Base-by-base conservation (phyloP, 2,329 filamentous ascomycete genomes). In the Xylaria polymorpha region DNA sequence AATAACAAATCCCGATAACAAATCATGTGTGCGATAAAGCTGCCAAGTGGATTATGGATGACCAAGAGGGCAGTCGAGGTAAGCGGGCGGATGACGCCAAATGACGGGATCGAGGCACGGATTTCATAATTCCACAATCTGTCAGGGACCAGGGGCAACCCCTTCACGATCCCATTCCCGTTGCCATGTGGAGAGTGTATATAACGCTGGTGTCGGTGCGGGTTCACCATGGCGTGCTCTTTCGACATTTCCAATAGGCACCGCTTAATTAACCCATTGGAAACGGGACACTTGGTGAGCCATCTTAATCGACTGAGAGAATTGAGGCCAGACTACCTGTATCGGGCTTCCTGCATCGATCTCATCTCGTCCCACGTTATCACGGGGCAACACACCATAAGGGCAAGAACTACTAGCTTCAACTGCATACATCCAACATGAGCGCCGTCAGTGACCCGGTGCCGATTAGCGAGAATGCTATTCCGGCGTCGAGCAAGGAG, bases 1-100 rank as follows among this genome's bases (percentile, higher is more conserved):
- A 68, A 69, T 69, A 62, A 69, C 67, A 69, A 69, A 69, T 69
- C 59, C n/a, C 37, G 29, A 43, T 69, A 66, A 69, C 63, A 57
- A 69, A 69, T 69, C 63, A 63, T 35, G 25, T 12, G 9, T 35
- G 39, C 12, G 46, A 66, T 20, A 61, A 15, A 9, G 67, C 39
- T 32, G 46, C 35, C 29, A 58, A 53, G 43, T 58, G 58, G 64
- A 10, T 41, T 58, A 20, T 12, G 39, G 41, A 57, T 9, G 43
- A 15, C 56, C 48, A 25, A 59, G 67, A 14, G 61, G 59, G 48
- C 25, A 50, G 25, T 55, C 20, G 39, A 63, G 56, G 59, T 69
- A 62, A 69, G 67, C 67, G 32, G 20, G 14, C 10, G 46, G 48
- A 69, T 69, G 63, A 58, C 67, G 67, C 67, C 46, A 69, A 60